These are phyloP conservation scores for Casuarina cunninghamiana DNA, from an alignment of 306 rosid species.

Conservation along the genomic window DNA sequence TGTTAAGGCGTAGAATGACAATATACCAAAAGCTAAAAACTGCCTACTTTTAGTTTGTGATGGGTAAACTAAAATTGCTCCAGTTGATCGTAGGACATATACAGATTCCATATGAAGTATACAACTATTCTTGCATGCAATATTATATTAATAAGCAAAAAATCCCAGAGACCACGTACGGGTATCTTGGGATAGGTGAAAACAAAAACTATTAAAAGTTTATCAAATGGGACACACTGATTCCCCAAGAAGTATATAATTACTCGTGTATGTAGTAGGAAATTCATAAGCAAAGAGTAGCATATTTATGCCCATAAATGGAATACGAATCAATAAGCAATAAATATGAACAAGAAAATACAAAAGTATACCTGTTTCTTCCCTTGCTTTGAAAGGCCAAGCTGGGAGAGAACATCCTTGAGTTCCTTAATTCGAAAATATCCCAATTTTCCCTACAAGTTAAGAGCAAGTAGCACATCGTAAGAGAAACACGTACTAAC, in stretches of 20 bases:
- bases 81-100: not conserved
- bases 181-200: too few relatives aligned
- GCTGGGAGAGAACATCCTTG: constrained; percentile 82
- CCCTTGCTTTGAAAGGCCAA: constrained; percentile 40
- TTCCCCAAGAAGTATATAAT: not conserved
- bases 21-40: not conserved
- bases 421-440: constrained; percentile 91
- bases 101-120: not conserved
- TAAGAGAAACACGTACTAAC: not conserved
- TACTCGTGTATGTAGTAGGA: not conserved
- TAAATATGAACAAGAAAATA: not conserved
- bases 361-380: constrained; percentile 1
- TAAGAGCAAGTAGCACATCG: not conserved
- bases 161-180: not conserved
- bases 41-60: not conserved
- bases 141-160: not conserved
- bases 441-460: constrained; percentile 69
- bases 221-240: too few relatives aligned
- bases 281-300: not conserved
- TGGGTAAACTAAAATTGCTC: not conserved
- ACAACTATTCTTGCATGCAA: not conserved
- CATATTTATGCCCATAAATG: not conserved
- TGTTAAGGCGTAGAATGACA: not conserved
- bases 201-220: too few relatives aligned
- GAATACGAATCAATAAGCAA: not conserved